Evolutionary conservation across 805 yeast species (phyloP).

Genomic region (Yarrowia phangngaensis): DNA sequence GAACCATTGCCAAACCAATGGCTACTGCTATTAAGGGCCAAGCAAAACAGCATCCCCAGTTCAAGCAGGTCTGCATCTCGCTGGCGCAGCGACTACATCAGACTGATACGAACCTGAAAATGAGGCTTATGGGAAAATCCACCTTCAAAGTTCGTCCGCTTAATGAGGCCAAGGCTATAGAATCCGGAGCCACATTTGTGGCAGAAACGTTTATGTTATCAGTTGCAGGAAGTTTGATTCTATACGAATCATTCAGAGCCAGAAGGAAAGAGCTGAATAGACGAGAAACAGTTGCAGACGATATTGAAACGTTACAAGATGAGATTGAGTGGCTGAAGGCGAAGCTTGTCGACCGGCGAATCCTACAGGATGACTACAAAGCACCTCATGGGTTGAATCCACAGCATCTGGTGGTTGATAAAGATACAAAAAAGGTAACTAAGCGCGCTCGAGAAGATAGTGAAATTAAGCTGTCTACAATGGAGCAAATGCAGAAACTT

Average conservation of each 20-base stretch:
- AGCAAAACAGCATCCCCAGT: slow-evolving; percentile 66
- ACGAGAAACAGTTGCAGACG: slow-evolving; percentile 66
- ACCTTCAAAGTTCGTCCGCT: slow-evolving; percentile 63
- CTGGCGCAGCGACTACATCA: slow-evolving; percentile 71
- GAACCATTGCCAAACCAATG: slow-evolving; percentile 77
- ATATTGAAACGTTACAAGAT: slow-evolving; percentile 62
- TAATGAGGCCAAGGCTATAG: slow-evolving; percentile 77
- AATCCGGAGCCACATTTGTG: slow-evolving; percentile 72
- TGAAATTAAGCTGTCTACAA: slow-evolving; percentile 4
- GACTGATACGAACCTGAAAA: slow-evolving; percentile 59
- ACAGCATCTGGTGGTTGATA: slow-evolving; percentile 40
- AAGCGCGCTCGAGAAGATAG: slow-evolving; percentile 15
- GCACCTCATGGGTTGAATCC: slow-evolving; percentile 50
- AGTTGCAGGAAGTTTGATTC: slow-evolving; percentile 72
- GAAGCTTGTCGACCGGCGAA: slow-evolving; percentile 40
- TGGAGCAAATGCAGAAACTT: slow-evolving; percentile 12
- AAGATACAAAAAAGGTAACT: slow-evolving; percentile 16
- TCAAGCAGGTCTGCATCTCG: slow-evolving; percentile 57
- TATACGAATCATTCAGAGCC: slow-evolving; percentile 67
- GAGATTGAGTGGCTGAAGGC: slow-evolving; percentile 57
- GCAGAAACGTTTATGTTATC: slow-evolving; percentile 74
- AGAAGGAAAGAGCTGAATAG: slow-evolving; percentile 59
- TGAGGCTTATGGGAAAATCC: slow-evolving; percentile 53
- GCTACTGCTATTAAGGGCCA: slow-evolving; percentile 67
- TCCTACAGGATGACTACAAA: slow-evolving; percentile 47